A percentile compares a stretch with the other conserved stretches of the same genome.
phyloP scores from a whole-genome alignment of 306 rosid species.

The Hippophae rhamnoides region DNA sequence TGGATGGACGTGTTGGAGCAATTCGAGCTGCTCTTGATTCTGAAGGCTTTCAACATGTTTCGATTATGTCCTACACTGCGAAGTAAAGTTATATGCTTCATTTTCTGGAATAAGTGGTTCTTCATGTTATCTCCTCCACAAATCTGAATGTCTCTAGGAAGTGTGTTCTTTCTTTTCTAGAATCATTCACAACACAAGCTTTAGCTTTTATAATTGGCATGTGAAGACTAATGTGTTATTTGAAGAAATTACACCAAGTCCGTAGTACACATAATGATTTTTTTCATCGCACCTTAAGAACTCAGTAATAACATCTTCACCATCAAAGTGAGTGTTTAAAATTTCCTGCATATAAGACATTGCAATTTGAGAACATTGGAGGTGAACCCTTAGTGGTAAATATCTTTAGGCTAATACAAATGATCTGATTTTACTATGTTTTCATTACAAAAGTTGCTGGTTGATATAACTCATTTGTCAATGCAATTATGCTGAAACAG shows the following conservation, averaged over 20 bases:
- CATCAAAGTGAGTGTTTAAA: no score
- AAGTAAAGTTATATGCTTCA: conserved; percentile 36
- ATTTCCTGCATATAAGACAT: no score
- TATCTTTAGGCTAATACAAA: not conserved
- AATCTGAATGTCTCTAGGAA: not conserved
- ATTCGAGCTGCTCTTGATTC: conserved; percentile 84
- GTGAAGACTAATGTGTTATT: not conserved
- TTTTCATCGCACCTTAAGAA: no score
- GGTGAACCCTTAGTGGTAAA: not conserved
- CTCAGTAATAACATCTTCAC: no score
- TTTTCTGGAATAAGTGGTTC: no score
- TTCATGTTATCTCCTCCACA: no score
- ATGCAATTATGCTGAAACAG: conserved; percentile 34
- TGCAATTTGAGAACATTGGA: not conserved
- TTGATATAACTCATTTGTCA: conserved; percentile 6
- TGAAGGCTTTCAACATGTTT: conserved; percentile 88
- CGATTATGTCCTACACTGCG: conserved; percentile 91
- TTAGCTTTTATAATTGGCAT: not conserved
- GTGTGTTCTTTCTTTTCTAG: not conserved
- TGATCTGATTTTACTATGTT: not conserved
- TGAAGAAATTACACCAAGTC: not conserved
- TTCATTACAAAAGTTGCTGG: not conserved
- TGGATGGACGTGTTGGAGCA: conserved; percentile 97
- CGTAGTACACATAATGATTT: not conserved
- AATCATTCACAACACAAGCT: not conserved